Conservation (phyloP, 352 stramenopile species). For the Phytopythium litorale region DNA sequence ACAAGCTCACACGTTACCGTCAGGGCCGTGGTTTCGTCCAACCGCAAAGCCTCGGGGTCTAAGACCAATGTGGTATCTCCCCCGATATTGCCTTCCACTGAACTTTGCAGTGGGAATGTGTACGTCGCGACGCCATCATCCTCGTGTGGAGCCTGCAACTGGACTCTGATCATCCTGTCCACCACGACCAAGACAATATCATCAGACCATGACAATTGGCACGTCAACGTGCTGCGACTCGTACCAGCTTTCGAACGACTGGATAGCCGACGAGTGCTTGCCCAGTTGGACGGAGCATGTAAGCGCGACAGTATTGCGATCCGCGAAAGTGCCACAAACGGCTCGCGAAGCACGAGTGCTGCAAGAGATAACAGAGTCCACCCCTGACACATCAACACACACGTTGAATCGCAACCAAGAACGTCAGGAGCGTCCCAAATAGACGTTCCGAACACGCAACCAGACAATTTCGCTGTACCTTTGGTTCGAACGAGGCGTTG, state of each 20-base stretch:
- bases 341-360: slow-evolving; percentile 14
- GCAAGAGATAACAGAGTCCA: slow-evolving; percentile 19
- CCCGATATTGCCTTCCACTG: neutral
- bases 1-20: slow-evolving; percentile 33
- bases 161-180: slow-evolving; percentile 27
- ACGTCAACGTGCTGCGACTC: neutral
- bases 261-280: slow-evolving; percentile 9
- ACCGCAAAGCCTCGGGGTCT: slow-evolving; percentile 20
- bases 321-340: slow-evolving; percentile 15
- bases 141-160: slow-evolving; percentile 25
- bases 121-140: slow-evolving; percentile 22
- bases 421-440: neutral
- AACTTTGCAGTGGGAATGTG: slow-evolving; percentile 29
- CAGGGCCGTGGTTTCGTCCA: slow-evolving; percentile 22
- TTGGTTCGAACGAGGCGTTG: slow-evolving; percentile 16
- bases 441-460: neutral
- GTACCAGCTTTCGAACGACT: slow-evolving; percentile 26
- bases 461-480: slow-evolving; percentile 8
- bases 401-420: slow-evolving; percentile 5
- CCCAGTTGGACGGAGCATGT: slow-evolving; percentile 17
- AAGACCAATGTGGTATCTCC: slow-evolving; percentile 24
- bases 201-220: neutral
- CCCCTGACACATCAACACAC: slow-evolving; percentile 13
- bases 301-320: slow-evolving; percentile 21
- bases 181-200: neutral